These are phyloP conservation scores for Phialophora macrospora DNA, from an alignment of 2,329 filamentous ascomycete genomes.

Conservation along the genomic window DNA sequence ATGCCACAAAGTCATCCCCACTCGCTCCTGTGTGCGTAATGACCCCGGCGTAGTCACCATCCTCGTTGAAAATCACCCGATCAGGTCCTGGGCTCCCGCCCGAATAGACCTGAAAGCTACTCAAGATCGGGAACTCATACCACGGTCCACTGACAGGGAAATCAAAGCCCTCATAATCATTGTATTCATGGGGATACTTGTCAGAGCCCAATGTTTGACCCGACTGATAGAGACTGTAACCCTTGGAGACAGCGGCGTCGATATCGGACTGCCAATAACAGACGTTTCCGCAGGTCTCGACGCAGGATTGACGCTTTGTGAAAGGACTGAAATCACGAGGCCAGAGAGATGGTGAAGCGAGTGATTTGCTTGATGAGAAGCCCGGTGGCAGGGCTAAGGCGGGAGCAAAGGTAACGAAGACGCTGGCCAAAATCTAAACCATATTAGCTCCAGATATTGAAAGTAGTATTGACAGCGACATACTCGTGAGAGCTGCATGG, in stretches of 20 bases:
- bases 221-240: slow-evolving; percentile 56
- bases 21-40: slow-evolving; percentile 74
- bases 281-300: slow-evolving; percentile 58
- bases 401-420: slow-evolving; percentile 23
- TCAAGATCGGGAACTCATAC: slow-evolving; percentile 67
- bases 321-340: slow-evolving; percentile 36
- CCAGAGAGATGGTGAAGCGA: slow-evolving; percentile 6
- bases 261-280: slow-evolving; percentile 60
- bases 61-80: slow-evolving; percentile 66
- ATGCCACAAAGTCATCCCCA: slow-evolving; percentile 71
- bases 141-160: slow-evolving; percentile 64
- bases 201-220: slow-evolving; percentile 48
- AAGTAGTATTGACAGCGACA: background rate
- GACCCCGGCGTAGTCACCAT: slow-evolving; percentile 63
- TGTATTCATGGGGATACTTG: slow-evolving; percentile 64
- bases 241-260: slow-evolving; percentile 56
- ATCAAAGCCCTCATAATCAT: slow-evolving; percentile 67
- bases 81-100: slow-evolving; percentile 70
- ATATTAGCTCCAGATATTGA: background rate
- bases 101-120: slow-evolving; percentile 55
- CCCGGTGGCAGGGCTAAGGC: slow-evolving; percentile 18
- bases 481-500: slow-evolving; percentile 20
- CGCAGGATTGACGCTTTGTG: slow-evolving; percentile 50
- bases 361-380: slow-evolving; percentile 16
- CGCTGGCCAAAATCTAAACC: slow-evolving; percentile 9